Evolutionary conservation across 352 stramenopile genomes (phyloP), one percentile per base, ranked within the genome.

Genomic region (Phytopythium sindhum): DNA sequence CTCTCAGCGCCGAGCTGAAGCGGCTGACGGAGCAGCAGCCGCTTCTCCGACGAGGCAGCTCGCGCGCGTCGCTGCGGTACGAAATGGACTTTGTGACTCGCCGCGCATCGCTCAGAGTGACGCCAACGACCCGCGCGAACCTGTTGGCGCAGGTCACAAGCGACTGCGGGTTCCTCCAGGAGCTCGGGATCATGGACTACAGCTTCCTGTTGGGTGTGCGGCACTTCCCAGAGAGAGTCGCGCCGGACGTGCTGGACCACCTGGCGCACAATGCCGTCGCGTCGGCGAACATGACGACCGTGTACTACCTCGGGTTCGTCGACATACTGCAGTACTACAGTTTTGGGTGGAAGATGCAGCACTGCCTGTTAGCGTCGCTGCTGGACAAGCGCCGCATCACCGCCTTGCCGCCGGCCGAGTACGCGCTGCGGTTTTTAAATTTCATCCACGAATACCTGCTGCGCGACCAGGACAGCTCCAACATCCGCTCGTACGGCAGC

Each of bases 121-220:
- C 86, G 54, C 77, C 86, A 2, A 86, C 77, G 41, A 91, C 81
- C 14, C 73, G 86, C 57, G 78, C 86, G 9, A 90, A 95, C 31
- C 37, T 95, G 7, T 66, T 93, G 31, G 84, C 84, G 4, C 86
- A 95, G 35, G 83, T 95, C 52, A 95, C 84, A 26, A 90, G 79
- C 54, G 86, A 95, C 72, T 92, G 82, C 21, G 86, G 84, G 9
- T 95, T 95, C 61, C 74, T 93, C 0, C 86, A 95, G 59, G 84
- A 93, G 56, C 73, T 95, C 37, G 85, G 84, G 17, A 93, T 95
- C 59, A 95, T 95, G 84, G 86, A 95, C 62, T 95, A 95, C 64
- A 95, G 86, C 61, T 95, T 80, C 39, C 66, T 95, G 48, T 68
- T 95, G 2, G 86, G 86, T 6, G 89, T 93, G 29, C 80, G 85